phyloP scores from a whole-genome alignment of 2,329 filamentous ascomycete species.

The Ophiocordyceps polyrhachis-furcata region DNA sequence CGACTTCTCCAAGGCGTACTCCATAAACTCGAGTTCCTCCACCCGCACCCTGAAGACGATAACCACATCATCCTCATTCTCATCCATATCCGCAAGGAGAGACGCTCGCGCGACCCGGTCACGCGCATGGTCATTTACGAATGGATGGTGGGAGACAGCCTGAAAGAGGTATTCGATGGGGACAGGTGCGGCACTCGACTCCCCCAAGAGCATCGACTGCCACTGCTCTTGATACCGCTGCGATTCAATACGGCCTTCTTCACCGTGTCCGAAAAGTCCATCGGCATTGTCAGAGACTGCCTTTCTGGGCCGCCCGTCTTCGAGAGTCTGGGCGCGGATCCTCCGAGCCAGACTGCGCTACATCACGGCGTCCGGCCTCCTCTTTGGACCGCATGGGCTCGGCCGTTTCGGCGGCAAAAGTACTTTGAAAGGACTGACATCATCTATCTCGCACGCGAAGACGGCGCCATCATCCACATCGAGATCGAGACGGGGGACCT shows the following conservation, averaged over 20 bases:
- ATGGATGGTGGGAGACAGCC: constrained; percentile 34
- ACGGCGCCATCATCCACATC: constrained; percentile 59
- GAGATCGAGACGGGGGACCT: constrained; percentile 43
- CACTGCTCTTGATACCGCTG: constrained; percentile 53
- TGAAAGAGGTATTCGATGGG: constrained; percentile 24
- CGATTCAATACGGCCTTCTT: constrained; percentile 54
- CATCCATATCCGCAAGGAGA: constrained; percentile 28
- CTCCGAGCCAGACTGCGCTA: constrained; percentile 22
- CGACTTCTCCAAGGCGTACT: constrained; percentile 51
- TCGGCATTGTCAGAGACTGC: constrained; percentile 37
- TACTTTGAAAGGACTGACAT: constrained; percentile 51
- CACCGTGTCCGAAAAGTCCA: constrained; percentile 40
- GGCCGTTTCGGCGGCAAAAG: constrained; percentile 47
- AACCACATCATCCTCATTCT: constrained; percentile 62
- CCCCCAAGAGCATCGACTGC: constrained; percentile 35
- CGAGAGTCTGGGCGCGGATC: constrained; percentile 22
- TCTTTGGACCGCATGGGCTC: constrained; percentile 71
- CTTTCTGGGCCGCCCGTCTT: constrained; percentile 31
- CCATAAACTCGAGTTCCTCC: constrained; percentile 71
- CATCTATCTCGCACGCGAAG: constrained; percentile 75
- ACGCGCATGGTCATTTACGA: constrained; percentile 39
- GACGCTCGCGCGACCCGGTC: constrained; percentile 7
- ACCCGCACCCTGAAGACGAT: constrained; percentile 46
- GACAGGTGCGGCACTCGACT: constrained; percentile 32
- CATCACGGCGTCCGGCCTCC: constrained; percentile 30